Conservation (phyloP, 495 filamentous ascomycete species). For the Articulospora tetracladia region DNA sequence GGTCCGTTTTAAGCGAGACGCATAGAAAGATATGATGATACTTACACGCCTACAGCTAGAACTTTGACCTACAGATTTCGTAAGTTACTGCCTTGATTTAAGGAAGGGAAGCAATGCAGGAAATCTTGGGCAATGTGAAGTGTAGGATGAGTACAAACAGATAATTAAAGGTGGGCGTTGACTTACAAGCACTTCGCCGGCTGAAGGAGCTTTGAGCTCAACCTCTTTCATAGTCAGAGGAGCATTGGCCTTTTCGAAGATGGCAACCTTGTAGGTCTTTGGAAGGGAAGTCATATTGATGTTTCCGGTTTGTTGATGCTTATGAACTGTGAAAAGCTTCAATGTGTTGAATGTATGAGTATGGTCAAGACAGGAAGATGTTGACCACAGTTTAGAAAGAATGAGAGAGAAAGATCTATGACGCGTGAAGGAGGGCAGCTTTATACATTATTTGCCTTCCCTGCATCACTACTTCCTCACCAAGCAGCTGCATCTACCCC, state of each 20-base stretch:
- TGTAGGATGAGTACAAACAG: background rate
- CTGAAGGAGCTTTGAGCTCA: conserved; percentile 36
- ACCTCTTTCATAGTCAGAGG: conserved; percentile 40
- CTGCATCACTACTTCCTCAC: too few relatives aligned
- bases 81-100: background rate
- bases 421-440: too few relatives aligned
- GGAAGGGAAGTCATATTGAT: conserved; percentile 34
- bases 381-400: too few relatives aligned
- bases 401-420: too few relatives aligned
- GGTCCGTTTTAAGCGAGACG: too few relatives aligned
- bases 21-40: too few relatives aligned
- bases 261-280: conserved; percentile 45
- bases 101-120: background rate
- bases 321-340: background rate
- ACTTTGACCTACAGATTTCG: conserved; percentile 25
- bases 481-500: too few relatives aligned
- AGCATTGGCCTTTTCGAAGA: conserved; percentile 34
- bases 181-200: conserved; percentile 38
- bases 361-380: too few relatives aligned
- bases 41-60: conserved; percentile 49
- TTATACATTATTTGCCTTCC: too few relatives aligned
- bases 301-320: background rate
- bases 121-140: too few relatives aligned
- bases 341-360: background rate
- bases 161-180: conserved; percentile 36